phyloP scores from a whole-genome alignment of 352 stramenopile genomes.

The Phytophthora vignae region DNA sequence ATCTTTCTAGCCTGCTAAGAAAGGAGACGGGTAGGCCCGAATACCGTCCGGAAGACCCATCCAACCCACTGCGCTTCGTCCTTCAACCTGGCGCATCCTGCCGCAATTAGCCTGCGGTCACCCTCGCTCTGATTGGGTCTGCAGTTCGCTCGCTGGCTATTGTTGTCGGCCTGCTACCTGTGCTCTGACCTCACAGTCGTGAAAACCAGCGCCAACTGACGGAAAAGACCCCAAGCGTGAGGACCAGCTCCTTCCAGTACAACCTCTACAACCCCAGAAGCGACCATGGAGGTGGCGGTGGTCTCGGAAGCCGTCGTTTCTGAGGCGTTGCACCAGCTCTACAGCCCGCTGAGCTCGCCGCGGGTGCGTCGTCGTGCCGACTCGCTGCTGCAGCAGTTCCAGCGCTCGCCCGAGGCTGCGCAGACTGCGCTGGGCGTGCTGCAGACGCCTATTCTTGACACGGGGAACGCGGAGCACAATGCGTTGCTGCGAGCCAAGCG shows the following conservation, averaged over 20 bases:
- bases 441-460: conserved; percentile 54
- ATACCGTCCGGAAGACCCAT: neutral
- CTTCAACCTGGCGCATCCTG: neutral
- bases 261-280: conserved; percentile 1
- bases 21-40: neutral
- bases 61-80: neutral
- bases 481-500: conserved; percentile 59
- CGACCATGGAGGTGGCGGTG: conserved; percentile 53
- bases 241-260: neutral
- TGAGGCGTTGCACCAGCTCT: conserved; percentile 76
- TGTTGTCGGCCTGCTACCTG: conserved; percentile 7
- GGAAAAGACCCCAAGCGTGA: neutral
- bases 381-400: conserved; percentile 77
- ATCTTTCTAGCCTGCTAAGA: neutral
- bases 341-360: conserved; percentile 72
- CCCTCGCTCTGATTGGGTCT: conserved; percentile 5
- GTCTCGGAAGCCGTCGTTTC: conserved; percentile 48
- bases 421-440: conserved; percentile 66
- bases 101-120: conserved; percentile 5
- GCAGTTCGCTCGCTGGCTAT: conserved; percentile 20
- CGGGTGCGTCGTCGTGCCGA: conserved; percentile 77
- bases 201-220: conserved; percentile 18
- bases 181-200: conserved; percentile 8
- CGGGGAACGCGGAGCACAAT: conserved; percentile 33
- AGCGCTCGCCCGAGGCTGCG: conserved; percentile 72